Evolutionary conservation across 176 grass and related monocot species (phyloP), one percentile per base, ranked within the genome.

Genomic region (Triticum aestivum): DNA sequence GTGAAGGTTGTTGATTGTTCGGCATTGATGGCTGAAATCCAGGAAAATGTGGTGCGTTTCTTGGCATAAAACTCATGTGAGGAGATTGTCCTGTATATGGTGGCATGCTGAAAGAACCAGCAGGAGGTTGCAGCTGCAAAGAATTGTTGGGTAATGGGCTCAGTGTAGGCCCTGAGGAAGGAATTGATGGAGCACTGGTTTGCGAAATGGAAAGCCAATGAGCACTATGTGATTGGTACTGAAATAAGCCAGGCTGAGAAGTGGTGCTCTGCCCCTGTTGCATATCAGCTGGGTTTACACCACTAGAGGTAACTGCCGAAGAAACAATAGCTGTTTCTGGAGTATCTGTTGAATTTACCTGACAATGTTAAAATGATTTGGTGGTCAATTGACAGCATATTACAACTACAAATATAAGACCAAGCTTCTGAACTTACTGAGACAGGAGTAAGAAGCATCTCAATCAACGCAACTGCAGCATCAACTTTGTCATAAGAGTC

Each of bases 401-500:
- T 75, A 51, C 20, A 68, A 58, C 33, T 64, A 72, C 5, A 47
- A 10, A 69, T 9, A 73, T 18, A 62, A 20, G 37, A 29, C 7
- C 62, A 62, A 78, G 69, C 47, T 72, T 70, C 77, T 80, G n/a
- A 73, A 90, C 86, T 95, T 88, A 95, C 87, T 29, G 88, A 84
- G 63, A 92, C 90, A 80, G 93, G 93, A 93, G 90, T 75, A 70
- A 98, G 86, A 63, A 98, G 96, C 23, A 92, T 80, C 52, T 98
- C 91, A 89, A 98, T 86, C 73, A 98, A 86, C 1, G 92, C 78
- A 91, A 91, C 88, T 65, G 96, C 96, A 84, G 91, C 83, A 83
- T 98, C 96, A 62, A 95, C 78, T 95, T 98, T 98, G 80, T 95
- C 93, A 84, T 98, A 91, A 65, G 93, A 91, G 41, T 95, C 96